These are phyloP conservation scores for Cyclotella baltica DNA, from an alignment of 108 stramenopile species.

Conservation along the genomic window DNA sequence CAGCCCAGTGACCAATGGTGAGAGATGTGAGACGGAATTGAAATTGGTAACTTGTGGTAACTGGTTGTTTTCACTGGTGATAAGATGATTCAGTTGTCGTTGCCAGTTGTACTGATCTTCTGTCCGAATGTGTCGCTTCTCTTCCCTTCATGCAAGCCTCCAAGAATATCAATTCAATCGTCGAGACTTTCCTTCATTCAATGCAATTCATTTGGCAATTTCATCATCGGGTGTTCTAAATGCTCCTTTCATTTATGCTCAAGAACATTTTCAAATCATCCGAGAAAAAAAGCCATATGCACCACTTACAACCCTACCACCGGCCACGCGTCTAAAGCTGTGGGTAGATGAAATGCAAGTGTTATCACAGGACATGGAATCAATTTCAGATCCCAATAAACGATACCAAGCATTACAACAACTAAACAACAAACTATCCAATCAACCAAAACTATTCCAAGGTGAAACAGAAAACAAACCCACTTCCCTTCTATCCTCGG, in stretches of 20 bases:
- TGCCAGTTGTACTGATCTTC: too few species aligned
- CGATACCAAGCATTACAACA: neutral
- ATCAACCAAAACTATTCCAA: constrained; percentile 31
- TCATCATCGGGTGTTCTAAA: too few species aligned
- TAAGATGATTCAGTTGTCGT: too few species aligned
- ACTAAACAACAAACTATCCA: constrained; percentile 24
- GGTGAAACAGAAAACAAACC: constrained; percentile 19
- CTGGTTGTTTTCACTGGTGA: too few species aligned
- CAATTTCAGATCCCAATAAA: neutral
- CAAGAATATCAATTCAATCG: too few species aligned
- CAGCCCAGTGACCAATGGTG: too few species aligned
- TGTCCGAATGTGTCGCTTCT: too few species aligned
- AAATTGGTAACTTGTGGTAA: too few species aligned
- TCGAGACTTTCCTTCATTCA: neutral
- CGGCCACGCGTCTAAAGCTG: constrained; percentile 54
- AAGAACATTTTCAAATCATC: neutral
- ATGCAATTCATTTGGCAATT: too few species aligned
- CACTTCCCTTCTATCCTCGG: neutral
- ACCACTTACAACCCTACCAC: constrained; percentile 54
- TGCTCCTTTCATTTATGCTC: neutral
- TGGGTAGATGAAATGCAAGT: neutral
- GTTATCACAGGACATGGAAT: constrained; percentile 1
- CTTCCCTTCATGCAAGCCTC: too few species aligned
- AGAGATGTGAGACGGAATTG: too few species aligned
- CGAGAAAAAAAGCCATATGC: constrained; percentile 50